phyloP scores from a whole-genome alignment of 345 rosid species.

The Brassica carinata region DNA sequence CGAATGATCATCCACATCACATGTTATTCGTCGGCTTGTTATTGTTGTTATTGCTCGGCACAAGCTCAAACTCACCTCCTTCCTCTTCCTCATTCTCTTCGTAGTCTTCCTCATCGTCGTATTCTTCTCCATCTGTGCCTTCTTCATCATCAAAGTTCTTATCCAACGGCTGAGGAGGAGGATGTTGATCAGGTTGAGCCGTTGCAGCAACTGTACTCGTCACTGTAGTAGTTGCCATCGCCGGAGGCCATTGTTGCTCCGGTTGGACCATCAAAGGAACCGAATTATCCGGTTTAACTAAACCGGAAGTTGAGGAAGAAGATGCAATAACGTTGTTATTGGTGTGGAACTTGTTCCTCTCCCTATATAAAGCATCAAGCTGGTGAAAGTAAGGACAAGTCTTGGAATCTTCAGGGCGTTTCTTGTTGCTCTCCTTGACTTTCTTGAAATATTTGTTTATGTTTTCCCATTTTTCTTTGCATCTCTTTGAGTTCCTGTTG shows the following conservation, averaged over 20 bases:
- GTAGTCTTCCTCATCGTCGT: conserved; percentile 43
- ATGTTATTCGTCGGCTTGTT: conserved; percentile 34
- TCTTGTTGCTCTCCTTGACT: conserved; percentile 75
- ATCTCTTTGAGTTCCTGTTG: conserved; percentile 67
- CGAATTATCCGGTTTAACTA: conserved; percentile 48
- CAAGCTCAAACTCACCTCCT: conserved; percentile 59
- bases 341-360: conserved; percentile 45
- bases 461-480: conserved; percentile 90
- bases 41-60: conserved; percentile 40
- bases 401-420: conserved; percentile 74
- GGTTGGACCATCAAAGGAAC: conserved; percentile 67
- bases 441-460: conserved; percentile 85
- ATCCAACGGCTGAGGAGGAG: conserved; percentile 26
- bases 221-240: not conserved
- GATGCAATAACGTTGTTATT: not conserved
- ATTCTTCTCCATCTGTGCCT: conserved; percentile 33
- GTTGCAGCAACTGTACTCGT: not conserved
- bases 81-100: conserved; percentile 62
- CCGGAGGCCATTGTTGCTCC: conserved; percentile 80
- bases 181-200: not conserved
- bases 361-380: conserved; percentile 64
- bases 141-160: conserved; percentile 47
- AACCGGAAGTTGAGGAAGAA: conserved; percentile 33
- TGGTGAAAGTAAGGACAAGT: conserved; percentile 80
- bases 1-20: not conserved